Evolutionary conservation across 2,329 filamentous ascomycete genomes (phyloP).

Genomic region (Ophiocordyceps polyrhachis-furcata): DNA sequence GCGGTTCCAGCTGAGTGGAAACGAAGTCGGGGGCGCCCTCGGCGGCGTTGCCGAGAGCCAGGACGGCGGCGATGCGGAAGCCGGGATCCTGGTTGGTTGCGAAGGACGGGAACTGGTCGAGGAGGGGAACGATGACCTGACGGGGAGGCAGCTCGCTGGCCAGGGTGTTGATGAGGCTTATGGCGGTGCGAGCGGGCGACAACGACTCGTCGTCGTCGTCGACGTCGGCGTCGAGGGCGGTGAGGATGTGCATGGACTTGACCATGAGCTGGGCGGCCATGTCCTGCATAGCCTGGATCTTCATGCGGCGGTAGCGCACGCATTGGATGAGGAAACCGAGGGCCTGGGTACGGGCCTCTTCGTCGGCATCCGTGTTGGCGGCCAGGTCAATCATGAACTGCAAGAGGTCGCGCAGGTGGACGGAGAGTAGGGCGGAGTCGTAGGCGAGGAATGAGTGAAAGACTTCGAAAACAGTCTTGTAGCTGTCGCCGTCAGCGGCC

Average conservation of each 20-base stretch:
- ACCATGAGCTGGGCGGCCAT: slow-evolving; percentile 75
- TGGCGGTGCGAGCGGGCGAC: slow-evolving; percentile 67
- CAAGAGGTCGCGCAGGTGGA: slow-evolving; percentile 77
- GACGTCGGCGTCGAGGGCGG: slow-evolving; percentile 59
- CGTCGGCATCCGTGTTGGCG: slow-evolving; percentile 55
- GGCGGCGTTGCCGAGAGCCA: slow-evolving; percentile 82
- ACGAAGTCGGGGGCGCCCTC: slow-evolving; percentile 97
- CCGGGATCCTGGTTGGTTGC: slow-evolving; percentile 57
- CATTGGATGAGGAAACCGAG: slow-evolving; percentile 87
- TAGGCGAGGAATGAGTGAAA: slow-evolving; percentile 91
- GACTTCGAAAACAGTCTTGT: slow-evolving; percentile 83
- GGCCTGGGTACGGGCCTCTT: slow-evolving; percentile 76
- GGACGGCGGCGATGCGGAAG: slow-evolving; percentile 74
- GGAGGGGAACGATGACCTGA: slow-evolving; percentile 81
- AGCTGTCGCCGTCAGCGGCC: slow-evolving; percentile 65
- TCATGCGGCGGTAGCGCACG: slow-evolving; percentile 82
- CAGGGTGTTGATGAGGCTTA: slow-evolving; percentile 76
- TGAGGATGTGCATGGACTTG: slow-evolving; percentile 75
- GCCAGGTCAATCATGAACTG: slow-evolving; percentile 87
- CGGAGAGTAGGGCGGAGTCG: slow-evolving; percentile 65
- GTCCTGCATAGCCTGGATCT: slow-evolving; percentile 73
- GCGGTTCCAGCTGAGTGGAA: slow-evolving; percentile 70
- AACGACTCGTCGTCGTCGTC: slow-evolving; percentile 52
- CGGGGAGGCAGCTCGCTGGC: slow-evolving; percentile 77
- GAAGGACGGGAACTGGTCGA: slow-evolving; percentile 71